Base-by-base conservation (phyloP, 441 rosid species). In the Gossypium trilobum region DNA sequence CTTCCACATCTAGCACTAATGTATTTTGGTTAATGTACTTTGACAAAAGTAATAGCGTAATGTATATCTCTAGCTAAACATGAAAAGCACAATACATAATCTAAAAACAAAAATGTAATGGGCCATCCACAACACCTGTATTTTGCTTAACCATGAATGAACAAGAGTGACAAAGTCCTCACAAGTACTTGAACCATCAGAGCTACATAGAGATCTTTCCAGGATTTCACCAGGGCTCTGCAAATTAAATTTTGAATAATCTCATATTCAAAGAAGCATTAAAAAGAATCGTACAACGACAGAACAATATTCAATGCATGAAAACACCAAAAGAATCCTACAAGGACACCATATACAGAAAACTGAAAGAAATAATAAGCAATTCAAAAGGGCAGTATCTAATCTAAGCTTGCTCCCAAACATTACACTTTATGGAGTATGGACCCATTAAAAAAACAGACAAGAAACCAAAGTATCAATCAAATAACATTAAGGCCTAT, bases 211-310 rank as follows among this genome's bases (percentile, higher is more conserved):
- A 4, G 83, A 82, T 75, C 84, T 93, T 56, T 87, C 93, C 9
- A 81, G 68, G 72, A 93, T 89, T 84, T 93, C 98, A 83, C 91
- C 93, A 73, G 82, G 86, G 75, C 89, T 82, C 97, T 93, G 84
- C 80, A 83, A 80, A 72, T 72, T 70, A 78, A 58, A 48, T 16
- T 74, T 54, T 14, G 42, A 51, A 70, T 58, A 62, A 65, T 14
- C 42, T 58, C 71, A 23, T 25, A 61, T 42, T 64, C 19, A 63
- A 57, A 57, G 36, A 69, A 50, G 62, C 64, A 20, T 13, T 8
- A 7, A 42, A 46, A 10, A 19, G 31, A 54, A 50, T 76, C 60
- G 57, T 11, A 33, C 14, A 2, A 72, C 19, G 64, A 67, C 31
- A 27, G 4, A 19, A 73, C 17, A 50, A 31, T 23, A 69, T 56